phyloP scores from a whole-genome alignment of 495 filamentous ascomycete species.

The Talaromyces stipitatus region DNA sequence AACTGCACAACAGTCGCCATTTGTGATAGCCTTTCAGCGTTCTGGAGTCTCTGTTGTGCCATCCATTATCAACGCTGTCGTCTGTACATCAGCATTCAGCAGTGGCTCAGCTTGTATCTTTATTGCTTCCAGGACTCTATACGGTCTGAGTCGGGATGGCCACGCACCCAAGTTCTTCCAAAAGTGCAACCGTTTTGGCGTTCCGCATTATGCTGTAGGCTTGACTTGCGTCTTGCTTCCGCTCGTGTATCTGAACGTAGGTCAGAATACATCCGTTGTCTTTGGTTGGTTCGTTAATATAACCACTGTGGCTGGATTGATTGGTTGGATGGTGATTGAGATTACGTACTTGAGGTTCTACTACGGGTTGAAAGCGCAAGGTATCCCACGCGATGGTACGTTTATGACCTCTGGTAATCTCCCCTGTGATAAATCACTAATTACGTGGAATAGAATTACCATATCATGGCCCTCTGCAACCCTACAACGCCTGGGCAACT shows the following conservation, averaged over 20 bases:
- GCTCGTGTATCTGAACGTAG: conserved; percentile 74
- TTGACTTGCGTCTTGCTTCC: conserved; percentile 54
- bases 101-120: conserved; percentile 74
- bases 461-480: conserved; percentile 41
- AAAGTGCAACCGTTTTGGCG: conserved; percentile 64
- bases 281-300: conserved; percentile 58
- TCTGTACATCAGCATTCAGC: conserved; percentile 59
- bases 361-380: conserved; percentile 47
- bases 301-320: conserved; percentile 56
- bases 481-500: conserved; percentile 50
- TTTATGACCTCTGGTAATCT: neutral
- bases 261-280: conserved; percentile 52
- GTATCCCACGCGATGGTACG: conserved; percentile 42
- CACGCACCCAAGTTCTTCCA: conserved; percentile 57
- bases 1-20: conserved; percentile 44
- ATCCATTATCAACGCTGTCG: conserved; percentile 69
- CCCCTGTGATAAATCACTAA: neutral
- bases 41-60: conserved; percentile 60
- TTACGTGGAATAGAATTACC: neutral
- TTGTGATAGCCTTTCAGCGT: conserved; percentile 49
- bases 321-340: conserved; percentile 57
- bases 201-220: conserved; percentile 63
- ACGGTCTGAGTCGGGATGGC: conserved; percentile 58
- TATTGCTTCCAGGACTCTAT: conserved; percentile 66
- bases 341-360: conserved; percentile 55